These are phyloP conservation scores for Populus euphratica DNA, from an alignment of 345 rosid genomes.

Conservation along the genomic window DNA sequence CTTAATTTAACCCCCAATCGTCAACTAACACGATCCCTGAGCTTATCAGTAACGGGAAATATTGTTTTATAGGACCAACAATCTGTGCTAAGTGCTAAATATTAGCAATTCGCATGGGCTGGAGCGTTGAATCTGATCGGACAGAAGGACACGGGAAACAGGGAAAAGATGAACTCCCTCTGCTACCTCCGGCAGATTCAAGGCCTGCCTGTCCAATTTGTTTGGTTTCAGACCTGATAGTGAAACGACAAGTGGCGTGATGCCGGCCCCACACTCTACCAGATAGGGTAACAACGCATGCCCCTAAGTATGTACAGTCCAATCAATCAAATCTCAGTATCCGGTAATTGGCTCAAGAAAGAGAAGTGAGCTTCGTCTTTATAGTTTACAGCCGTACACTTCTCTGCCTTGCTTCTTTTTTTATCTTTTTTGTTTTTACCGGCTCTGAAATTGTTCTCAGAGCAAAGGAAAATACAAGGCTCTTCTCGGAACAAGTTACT, in stretches of 20 bases:
- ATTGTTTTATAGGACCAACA: background rate
- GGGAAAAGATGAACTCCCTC: background rate
- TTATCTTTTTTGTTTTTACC: no score
- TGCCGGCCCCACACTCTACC: background rate
- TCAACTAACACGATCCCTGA: background rate
- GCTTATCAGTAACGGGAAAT: background rate
- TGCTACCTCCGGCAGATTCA: background rate
- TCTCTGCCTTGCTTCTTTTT: no score
- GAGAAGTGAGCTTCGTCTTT: no score
- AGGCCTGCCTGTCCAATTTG: background rate
- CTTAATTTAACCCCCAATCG: no score
- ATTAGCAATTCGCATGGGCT: background rate
- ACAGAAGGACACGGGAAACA: background rate
- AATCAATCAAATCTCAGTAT: conserved; percentile 46
- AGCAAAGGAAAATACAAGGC: no score
- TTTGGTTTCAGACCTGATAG: background rate
- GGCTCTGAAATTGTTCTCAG: no score
- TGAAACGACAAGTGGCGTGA: conserved; percentile 18
- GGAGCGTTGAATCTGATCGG: background rate
- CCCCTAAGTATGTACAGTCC: conserved; percentile 31
- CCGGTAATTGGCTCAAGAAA: background rate
- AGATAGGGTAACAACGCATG: conserved; percentile 17
- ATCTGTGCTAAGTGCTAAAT: background rate
- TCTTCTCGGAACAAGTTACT: no score
- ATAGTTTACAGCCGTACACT: no score